phyloP scores from a whole-genome alignment of 2,329 filamentous ascomycete genomes.

The Fusarium acutatum region DNA sequence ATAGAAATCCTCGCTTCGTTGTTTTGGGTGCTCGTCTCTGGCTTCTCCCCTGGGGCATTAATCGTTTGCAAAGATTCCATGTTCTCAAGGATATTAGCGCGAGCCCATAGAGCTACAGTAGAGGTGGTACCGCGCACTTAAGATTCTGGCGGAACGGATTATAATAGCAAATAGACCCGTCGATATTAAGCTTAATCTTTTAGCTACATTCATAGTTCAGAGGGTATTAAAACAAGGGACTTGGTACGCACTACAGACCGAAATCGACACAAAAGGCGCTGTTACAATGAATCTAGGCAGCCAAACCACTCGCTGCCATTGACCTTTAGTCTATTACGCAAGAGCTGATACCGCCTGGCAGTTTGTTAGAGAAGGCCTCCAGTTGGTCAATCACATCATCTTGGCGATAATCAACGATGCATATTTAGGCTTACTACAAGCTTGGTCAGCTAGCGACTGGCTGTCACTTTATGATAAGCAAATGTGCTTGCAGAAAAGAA shows the following conservation, averaged over 20 bases:
- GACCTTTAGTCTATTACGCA: background rate
- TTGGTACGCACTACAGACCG: accelerated
- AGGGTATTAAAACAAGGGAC: accelerated
- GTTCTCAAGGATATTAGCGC: background rate
- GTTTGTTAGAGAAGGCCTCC: too few relatives aligned
- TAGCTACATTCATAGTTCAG: background rate
- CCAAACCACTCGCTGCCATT: background rate
- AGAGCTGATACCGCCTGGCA: background rate
- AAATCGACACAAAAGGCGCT: too few relatives aligned
- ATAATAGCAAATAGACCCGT: background rate
- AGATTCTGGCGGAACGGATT: too few relatives aligned
- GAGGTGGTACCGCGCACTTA: accelerated
- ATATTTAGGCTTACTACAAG: background rate
- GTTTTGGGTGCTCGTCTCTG: accelerated
- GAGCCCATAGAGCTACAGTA: accelerated
- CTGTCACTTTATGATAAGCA: accelerated
- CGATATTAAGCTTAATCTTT: background rate
- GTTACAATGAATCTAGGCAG: too few relatives aligned
- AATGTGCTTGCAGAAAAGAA: background rate
- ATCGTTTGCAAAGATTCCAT: background rate
- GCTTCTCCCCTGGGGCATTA: accelerated
- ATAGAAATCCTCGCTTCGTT: background rate
- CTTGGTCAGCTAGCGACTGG: background rate
- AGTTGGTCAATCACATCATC: accelerated
- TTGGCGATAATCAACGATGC: background rate